phyloP scores from a whole-genome alignment of 345 rosid genomes.

The Arabidopsis thaliana region TAIR10.1 NC_003075.7:16411501-16412000 shows the following conservation, averaged over 20 bases:
- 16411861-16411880: slow-evolving; percentile 3
- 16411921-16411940: neutral
- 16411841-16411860: slow-evolving; percentile 1
- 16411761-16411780: neutral
- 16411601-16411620: neutral
- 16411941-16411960: neutral
- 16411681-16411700: neutral
- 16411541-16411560: neutral
- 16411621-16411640: neutral
- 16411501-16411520: slow-evolving; percentile 9
- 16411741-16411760: neutral
- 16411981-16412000: slow-evolving; percentile 21
- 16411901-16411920: neutral
- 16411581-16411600: neutral
- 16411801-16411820: neutral
- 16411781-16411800: slow-evolving; percentile 1
- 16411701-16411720: neutral
- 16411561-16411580: neutral
- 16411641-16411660: slow-evolving; percentile 9
- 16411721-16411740: neutral
- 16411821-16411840: slow-evolving; percentile 18
- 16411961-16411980: slow-evolving; percentile 5
- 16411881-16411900: slow-evolving; percentile 7
- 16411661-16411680: neutral
- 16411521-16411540: neutral